A percentile compares a stretch with the other conserved stretches of the same genome.
Conservation (phyloP, 305 asterid genomes). For the Rubia tinctorum region DNA sequence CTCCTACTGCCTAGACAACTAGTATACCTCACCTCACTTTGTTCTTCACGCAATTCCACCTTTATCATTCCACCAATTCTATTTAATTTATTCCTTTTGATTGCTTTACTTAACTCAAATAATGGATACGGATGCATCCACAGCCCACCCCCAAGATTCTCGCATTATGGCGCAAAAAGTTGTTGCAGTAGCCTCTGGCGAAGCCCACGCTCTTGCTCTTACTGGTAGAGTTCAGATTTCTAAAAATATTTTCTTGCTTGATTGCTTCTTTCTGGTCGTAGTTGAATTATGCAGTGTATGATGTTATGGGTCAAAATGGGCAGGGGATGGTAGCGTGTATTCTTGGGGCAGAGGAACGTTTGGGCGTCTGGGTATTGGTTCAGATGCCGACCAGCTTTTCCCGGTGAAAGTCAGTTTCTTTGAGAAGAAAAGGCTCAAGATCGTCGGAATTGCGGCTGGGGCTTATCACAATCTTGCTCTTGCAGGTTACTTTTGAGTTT, state of each 20-base stretch:
- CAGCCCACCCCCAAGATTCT: conserved; percentile 6
- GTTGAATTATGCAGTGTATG: background rate
- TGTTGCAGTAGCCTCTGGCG: conserved; percentile 61
- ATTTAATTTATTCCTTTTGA: background rate
- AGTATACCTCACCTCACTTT: background rate
- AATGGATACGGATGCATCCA: background rate
- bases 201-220: conserved; percentile 90
- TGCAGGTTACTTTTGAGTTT: conserved; percentile 43
- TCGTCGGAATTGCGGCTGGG: conserved; percentile 80
- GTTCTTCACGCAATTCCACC: background rate
- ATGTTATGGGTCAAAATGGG: background rate
- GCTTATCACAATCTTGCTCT: conserved; percentile 93
- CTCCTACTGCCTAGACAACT: background rate
- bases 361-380: conserved; percentile 49
- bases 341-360: conserved; percentile 97
- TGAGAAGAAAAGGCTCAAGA: conserved; percentile 46
- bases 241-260: background rate
- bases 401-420: conserved; percentile 55
- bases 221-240: conserved; percentile 35
- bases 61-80: background rate
- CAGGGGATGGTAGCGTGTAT: conserved; percentile 81
- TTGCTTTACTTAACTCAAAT: background rate
- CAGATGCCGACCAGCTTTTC: conserved; percentile 52
- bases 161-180: conserved; percentile 44
- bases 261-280: background rate